Conservation (phyloP, 495 filamentous ascomycete species). For the Tuber magnatum region DNA sequence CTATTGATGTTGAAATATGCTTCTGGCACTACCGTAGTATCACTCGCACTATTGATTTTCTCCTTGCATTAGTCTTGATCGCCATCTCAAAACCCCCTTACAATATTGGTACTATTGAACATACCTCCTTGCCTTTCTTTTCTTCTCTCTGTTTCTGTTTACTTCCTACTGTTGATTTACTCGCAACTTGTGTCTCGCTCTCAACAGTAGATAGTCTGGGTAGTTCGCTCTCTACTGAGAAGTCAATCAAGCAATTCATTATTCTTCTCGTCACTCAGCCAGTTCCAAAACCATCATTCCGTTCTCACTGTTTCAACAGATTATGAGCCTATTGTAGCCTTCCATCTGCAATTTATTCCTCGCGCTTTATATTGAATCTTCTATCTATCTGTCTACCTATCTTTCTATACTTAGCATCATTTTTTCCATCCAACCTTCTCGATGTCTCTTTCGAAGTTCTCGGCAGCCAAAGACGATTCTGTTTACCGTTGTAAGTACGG, state of each 20-base stretch:
- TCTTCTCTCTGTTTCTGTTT: too few relatives aligned
- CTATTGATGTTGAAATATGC: background rate
- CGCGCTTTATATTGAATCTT: background rate
- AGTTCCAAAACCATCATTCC: too few relatives aligned
- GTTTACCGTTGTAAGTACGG: background rate
- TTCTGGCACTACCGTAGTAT: background rate
- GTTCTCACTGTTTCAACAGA: background rate
- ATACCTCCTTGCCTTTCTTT: too few relatives aligned
- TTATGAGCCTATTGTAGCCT: background rate
- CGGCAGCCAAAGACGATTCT: background rate
- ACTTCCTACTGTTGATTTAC: background rate
- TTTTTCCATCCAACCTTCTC: too few relatives aligned
- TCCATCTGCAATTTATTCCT: background rate
- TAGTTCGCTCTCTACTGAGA: background rate
- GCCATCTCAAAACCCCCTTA: too few relatives aligned
- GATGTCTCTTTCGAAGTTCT: too few relatives aligned
- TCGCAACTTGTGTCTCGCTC: background rate
- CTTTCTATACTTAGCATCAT: too few relatives aligned
- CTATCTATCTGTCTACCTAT: too few relatives aligned
- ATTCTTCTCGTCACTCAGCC: too few relatives aligned
- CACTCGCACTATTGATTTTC: too few relatives aligned
- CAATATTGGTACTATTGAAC: too few relatives aligned
- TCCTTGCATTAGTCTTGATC: too few relatives aligned
- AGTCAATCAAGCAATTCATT: background rate
- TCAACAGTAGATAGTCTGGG: background rate